Conservation (phyloP, 495 filamentous ascomycete species). For the Letharia columbiana region DNA sequence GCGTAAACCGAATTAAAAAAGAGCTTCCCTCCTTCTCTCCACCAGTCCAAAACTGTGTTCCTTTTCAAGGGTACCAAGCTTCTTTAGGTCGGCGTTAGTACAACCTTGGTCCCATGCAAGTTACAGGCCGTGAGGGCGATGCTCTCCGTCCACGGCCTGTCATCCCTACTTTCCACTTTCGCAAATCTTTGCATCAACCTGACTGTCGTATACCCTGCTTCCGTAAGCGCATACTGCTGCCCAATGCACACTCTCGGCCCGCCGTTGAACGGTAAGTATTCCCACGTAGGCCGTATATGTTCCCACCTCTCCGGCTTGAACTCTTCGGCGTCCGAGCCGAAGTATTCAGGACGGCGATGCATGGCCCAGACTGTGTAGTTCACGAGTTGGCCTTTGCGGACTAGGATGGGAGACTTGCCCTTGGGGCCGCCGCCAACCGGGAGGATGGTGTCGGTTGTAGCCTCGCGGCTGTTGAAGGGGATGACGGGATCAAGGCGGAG, state of each 20-base stretch:
- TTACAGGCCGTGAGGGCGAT: background rate
- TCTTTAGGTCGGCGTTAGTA: background rate
- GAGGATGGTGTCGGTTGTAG: constrained; percentile 60
- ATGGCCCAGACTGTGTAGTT: constrained; percentile 36
- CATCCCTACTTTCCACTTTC: background rate
- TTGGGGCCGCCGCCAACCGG: constrained; percentile 66
- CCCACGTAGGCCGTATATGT: constrained; percentile 36
- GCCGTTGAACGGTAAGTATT: constrained; percentile 61
- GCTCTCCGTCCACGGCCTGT: background rate
- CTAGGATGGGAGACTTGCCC: constrained; percentile 51
- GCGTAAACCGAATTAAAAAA: too few relatives aligned
- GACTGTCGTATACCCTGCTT: background rate
- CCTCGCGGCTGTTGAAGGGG: constrained; percentile 63
- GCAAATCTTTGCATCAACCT: background rate
- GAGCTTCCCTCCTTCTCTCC: too few relatives aligned
- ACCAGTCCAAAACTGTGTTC: background rate
- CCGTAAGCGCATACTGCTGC: constrained; percentile 36
- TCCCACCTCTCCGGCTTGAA: constrained; percentile 47
- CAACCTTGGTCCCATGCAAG: background rate
- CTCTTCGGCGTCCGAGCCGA: constrained; percentile 41
- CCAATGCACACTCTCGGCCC: constrained; percentile 38
- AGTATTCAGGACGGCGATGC: constrained; percentile 42
- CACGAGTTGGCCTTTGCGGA: constrained; percentile 51
- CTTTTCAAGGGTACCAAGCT: too few relatives aligned
- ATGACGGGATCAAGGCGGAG: constrained; percentile 60